Percentiles rank a stretch among this genome's conserved stretches.
phyloP scores from a whole-genome alignment of 192 early-diverging fungal genomes.

The Mortierella antarctica region DNA sequence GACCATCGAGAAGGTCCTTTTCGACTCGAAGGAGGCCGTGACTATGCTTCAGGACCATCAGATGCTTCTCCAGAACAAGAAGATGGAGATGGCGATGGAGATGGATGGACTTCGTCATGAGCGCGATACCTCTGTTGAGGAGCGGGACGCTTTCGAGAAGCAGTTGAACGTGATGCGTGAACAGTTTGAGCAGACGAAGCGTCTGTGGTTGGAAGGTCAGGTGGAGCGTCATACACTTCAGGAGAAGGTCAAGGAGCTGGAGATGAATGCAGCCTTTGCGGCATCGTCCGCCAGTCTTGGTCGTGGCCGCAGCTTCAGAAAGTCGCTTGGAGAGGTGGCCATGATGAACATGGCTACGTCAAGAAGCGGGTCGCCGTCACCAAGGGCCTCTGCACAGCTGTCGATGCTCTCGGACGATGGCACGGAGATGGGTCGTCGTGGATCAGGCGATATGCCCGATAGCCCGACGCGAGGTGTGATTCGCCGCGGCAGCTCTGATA shows the following conservation, averaged over 20 bases:
- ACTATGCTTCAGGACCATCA: constrained; percentile 47
- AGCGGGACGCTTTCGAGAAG: constrained; percentile 27
- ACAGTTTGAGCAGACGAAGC: constrained; percentile 49
- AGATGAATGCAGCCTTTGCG: constrained; percentile 49
- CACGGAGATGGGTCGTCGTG: constrained; percentile 5
- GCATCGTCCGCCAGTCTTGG: constrained; percentile 17
- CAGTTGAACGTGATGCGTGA: constrained; percentile 45
- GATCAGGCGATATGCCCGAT: constrained; percentile 21
- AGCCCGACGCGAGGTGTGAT: background rate
- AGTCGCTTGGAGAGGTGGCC: constrained; percentile 35
- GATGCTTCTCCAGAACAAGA: constrained; percentile 29
- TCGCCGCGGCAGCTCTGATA: constrained; percentile 39
- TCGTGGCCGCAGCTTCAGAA: constrained; percentile 34
- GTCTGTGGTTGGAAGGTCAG: constrained; percentile 43
- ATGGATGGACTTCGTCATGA: constrained; percentile 43
- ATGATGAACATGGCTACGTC: constrained; percentile 42
- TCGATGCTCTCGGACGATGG: constrained; percentile 16
- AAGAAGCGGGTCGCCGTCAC: constrained; percentile 36
- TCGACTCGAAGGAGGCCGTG: constrained; percentile 51
- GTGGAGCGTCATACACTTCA: constrained; percentile 44
- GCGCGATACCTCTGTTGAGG: constrained; percentile 13
- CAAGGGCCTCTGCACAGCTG: constrained; percentile 19
- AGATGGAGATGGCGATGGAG: constrained; percentile 50
- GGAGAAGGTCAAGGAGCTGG: constrained; percentile 52
- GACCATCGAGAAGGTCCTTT: constrained; percentile 34